Conservation (phyloP, 2,329 filamentous ascomycete genomes). For the Thielaviopsis punctulata region DNA sequence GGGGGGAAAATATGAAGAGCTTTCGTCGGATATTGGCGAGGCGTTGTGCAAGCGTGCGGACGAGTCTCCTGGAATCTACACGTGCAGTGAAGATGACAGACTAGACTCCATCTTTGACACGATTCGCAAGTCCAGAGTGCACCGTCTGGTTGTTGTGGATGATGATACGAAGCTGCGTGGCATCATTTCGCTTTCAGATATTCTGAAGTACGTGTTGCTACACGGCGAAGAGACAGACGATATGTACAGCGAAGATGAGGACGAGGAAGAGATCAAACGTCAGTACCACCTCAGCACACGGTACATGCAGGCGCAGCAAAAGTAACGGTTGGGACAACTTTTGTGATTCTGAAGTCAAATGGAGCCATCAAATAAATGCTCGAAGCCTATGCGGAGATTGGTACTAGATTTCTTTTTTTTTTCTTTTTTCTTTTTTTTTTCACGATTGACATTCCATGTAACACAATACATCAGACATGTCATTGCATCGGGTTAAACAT, state of each 20-base stretch:
- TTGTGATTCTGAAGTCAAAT: not conserved
- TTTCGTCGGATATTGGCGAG: constrained; percentile 73
- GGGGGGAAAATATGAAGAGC: constrained; percentile 78
- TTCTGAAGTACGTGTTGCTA: constrained; percentile 83
- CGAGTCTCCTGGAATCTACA: constrained; percentile 93
- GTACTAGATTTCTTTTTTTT: not conserved
- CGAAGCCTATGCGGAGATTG: not conserved
- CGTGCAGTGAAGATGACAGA: constrained; percentile 78
- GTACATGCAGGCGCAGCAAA: constrained; percentile 8
- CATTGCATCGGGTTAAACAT: not conserved
- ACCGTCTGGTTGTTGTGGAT: constrained; percentile 83
- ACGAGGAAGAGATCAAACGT: constrained; percentile 12
- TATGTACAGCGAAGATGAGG: constrained; percentile 19
- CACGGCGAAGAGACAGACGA: constrained; percentile 43
- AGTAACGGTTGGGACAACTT: not conserved
- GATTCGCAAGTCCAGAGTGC: constrained; percentile 83
- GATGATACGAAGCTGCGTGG: constrained; percentile 74
- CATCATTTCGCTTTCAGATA: constrained; percentile 86
- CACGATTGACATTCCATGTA: not conserved
- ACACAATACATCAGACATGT: not conserved
- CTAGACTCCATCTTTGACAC: constrained; percentile 95
- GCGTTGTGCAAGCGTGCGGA: constrained; percentile 73
- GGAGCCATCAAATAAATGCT: not conserved
- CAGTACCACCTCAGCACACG: constrained; percentile 4
- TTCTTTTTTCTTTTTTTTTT: too few relatives aligned